Conservation (phyloP, 345 rosid genomes). For the Luvunga scandens region DNA sequence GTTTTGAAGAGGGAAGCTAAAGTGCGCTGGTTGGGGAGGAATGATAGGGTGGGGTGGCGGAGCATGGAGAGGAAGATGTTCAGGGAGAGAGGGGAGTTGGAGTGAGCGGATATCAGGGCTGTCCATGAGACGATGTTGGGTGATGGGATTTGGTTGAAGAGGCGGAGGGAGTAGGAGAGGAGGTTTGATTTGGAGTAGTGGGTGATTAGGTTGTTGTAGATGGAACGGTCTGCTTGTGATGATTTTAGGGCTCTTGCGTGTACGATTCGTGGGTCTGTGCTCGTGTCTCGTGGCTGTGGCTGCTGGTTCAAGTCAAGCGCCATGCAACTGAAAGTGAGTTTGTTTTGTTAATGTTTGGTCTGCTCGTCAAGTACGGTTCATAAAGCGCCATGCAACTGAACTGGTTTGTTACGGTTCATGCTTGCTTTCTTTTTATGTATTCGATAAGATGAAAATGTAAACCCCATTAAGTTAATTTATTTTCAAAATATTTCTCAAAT, state of each 20-base stretch:
- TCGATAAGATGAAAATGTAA: too few relatives aligned
- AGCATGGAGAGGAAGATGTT: slow-evolving; percentile 47
- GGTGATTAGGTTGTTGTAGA: slow-evolving; percentile 35
- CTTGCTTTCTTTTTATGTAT: too few relatives aligned
- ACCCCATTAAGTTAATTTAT: too few relatives aligned
- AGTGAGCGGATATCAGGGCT: slow-evolving; percentile 39
- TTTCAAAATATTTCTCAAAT: too few relatives aligned
- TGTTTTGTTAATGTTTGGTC: not conserved
- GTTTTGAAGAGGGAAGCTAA: slow-evolving; percentile 43
- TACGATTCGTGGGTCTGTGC: slow-evolving; percentile 37
- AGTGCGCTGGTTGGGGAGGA: slow-evolving; percentile 40
- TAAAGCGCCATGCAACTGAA: not conserved
- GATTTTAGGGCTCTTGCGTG: slow-evolving; percentile 38
- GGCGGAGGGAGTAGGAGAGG: slow-evolving; percentile 24
- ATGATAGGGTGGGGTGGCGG: slow-evolving; percentile 22
- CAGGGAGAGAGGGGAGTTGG: slow-evolving; percentile 33
- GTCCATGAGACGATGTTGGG: slow-evolving; percentile 56
- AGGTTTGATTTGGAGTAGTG: slow-evolving; percentile 36
- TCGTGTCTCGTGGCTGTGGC: not conserved
- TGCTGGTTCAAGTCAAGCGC: not conserved
- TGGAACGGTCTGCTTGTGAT: slow-evolving; percentile 15
- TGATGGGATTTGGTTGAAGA: slow-evolving; percentile 39
- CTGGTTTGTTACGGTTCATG: too few relatives aligned
- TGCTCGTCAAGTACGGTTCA: too few relatives aligned
- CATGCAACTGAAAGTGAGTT: not conserved